phyloP scores from a whole-genome alignment of 2,329 filamentous ascomycete genomes.

The Leptographium lundbergii region DNA sequence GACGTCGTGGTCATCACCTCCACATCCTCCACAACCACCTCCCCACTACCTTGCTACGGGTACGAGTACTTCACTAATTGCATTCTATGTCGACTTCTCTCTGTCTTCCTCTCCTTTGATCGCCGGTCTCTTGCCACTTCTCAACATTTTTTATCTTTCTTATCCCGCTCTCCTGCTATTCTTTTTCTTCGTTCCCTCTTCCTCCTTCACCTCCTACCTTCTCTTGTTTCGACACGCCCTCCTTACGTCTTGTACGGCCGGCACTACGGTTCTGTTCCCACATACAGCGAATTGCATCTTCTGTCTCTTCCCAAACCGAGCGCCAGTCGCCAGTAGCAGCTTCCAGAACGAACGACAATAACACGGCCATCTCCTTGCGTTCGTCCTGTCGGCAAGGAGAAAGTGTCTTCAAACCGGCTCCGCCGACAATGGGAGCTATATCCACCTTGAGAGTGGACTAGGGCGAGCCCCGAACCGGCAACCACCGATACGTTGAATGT shows the following conservation, averaged over 20 bases:
- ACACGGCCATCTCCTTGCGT: neutral
- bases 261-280: neutral
- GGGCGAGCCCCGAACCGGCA: neutral
- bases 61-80: slow-evolving; percentile 2
- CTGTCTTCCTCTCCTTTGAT: neutral
- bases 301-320: neutral
- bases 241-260: neutral
- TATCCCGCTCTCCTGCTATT: neutral
- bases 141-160: neutral
- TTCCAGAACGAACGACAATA: neutral
- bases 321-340: neutral
- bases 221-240: neutral
- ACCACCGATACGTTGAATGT: neutral
- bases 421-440: slow-evolving; percentile 2
- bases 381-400: neutral
- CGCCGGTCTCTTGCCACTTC: neutral
- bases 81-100: neutral
- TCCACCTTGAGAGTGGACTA: neutral
- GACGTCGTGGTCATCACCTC: neutral
- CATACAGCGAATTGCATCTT: neutral
- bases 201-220: neutral
- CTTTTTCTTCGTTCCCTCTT: neutral
- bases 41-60: neutral
- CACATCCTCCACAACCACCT: slow-evolving; percentile 1
- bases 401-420: neutral